A percentile compares a stretch with the other conserved stretches of the same genome.
phyloP scores from a whole-genome alignment of 345 rosid species.

The Lumnitzera littorea region DNA sequence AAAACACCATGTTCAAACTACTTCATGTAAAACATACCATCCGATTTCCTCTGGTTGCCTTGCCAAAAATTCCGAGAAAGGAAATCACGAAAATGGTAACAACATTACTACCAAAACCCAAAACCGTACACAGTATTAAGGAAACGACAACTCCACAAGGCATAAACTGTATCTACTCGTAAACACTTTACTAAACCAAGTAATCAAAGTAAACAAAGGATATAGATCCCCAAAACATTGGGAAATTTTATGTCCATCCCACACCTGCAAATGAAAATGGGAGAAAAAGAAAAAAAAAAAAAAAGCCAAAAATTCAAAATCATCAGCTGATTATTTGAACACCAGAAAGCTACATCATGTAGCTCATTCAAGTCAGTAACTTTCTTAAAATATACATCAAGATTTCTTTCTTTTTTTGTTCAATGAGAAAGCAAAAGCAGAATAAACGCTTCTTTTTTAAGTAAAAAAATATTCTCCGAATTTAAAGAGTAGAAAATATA shows the following conservation, averaged over 20 bases:
- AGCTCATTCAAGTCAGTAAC: neutral
- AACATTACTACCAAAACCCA: conserved; percentile 54
- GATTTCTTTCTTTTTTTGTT: too few species aligned
- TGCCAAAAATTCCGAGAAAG: conserved; percentile 34
- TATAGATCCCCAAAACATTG: conserved; percentile 46
- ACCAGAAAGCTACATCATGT: neutral
- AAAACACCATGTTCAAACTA: neutral
- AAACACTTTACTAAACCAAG: neutral
- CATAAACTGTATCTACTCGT: neutral
- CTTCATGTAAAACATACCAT: conserved; percentile 25
- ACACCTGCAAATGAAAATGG: conserved; percentile 33
- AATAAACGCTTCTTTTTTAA: too few species aligned
- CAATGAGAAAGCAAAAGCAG: too few species aligned
- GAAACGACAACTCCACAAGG: conserved; percentile 2
- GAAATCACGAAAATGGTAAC: conserved; percentile 41
- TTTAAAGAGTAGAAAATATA: too few species aligned
- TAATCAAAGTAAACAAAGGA: conserved; percentile 23
- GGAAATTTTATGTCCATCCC: conserved; percentile 42
- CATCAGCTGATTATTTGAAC: neutral
- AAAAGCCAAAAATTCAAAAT: neutral
- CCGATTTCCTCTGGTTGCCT: conserved; percentile 20
- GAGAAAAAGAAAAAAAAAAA: neutral
- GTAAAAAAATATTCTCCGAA: too few species aligned
- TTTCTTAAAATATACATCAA: too few species aligned
- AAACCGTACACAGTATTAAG: conserved; percentile 36